Base-by-base conservation (phyloP, 805 yeast genomes). In the Huiozyma sinensis region DNA sequence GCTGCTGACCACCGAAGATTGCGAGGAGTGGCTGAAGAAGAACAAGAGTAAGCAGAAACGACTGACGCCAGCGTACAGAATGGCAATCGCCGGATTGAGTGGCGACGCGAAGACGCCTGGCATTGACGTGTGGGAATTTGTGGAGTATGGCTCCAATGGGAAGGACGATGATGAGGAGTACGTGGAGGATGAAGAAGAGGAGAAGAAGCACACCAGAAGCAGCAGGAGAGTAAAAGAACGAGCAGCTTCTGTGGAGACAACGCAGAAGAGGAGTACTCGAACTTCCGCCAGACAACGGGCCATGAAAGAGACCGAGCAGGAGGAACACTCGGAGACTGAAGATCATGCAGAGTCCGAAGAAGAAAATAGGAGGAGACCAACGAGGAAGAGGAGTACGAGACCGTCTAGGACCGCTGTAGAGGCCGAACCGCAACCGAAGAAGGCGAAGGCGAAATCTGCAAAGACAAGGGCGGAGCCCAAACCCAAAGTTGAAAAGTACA, bases 21-120 rank as follows among this genome's bases (percentile, higher is more conserved):
- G 61, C 41, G 45, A 54, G 17, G 38, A 43, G 7, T 55, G 63
- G 61, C 39, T 58, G 39, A 69, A 70, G 24, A 30, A 45, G 27
- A 28, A 42, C 5, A 35, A 38, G 6, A 57, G 57, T 13, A 60
- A 59, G 36, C 61, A 80, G 35, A 53, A 77, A 44, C 75, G 69
- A 33, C 55, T 70, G 27, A 63, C 64, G 11, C 72, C 67, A 2
- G 71, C 71, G 17, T 73, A 80, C 32, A 64, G 71, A 41, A 72
- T 65, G 44, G 84, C 85, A 0, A 56, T 77, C 39, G 68, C 54
- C 12, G 45, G 43, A 4, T 38, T 48, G 17, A 53, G 73, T 3
- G 53, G 51, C 5, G 24, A 17, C 24, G 24, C 24, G 24, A 17
- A 17, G 24, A 17, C 24, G 24, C 24, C 24, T 17, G 62, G 54